Conservation (phyloP, 768 basidiomycete species). For the Hydnomerulius pinastri region DNA sequence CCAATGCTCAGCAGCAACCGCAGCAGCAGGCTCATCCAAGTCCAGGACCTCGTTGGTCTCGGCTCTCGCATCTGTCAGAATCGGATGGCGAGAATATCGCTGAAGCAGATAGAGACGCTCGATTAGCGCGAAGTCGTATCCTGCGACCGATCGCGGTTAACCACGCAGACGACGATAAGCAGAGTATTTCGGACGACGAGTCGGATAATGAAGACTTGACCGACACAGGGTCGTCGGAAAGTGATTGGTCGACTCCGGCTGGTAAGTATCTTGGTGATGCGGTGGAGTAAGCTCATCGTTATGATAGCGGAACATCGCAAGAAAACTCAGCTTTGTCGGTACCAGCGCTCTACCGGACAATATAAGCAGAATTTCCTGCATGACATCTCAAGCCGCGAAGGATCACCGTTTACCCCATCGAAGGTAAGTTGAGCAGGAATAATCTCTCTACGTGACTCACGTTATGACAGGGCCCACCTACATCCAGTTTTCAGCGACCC, state of each 20-base stretch:
- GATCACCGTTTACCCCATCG: slow-evolving; percentile 45
- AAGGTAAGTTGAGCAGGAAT: slow-evolving; percentile 37
- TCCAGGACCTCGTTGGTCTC: slow-evolving; percentile 21
- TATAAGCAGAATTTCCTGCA: slow-evolving; percentile 41
- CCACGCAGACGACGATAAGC: slow-evolving; percentile 43
- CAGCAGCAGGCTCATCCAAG: slow-evolving; percentile 8
- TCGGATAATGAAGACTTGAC: slow-evolving; percentile 76
- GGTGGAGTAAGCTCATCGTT: slow-evolving; percentile 12
- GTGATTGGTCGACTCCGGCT: slow-evolving; percentile 44
- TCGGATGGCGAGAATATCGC: slow-evolving; percentile 65
- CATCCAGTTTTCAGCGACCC: slow-evolving; percentile 9
- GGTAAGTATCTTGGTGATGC: slow-evolving; percentile 12
- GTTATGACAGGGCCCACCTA: slow-evolving; percentile 11
- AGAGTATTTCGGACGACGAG: slow-evolving; percentile 68
- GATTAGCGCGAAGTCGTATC: slow-evolving; percentile 67
- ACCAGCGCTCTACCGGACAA: slow-evolving; percentile 49
- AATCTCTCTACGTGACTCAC: neutral
- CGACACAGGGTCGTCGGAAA: slow-evolving; percentile 42
- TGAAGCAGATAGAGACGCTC: slow-evolving; percentile 70
- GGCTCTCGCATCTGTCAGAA: slow-evolving; percentile 46
- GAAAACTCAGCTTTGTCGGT: slow-evolving; percentile 42
- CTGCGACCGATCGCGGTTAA: slow-evolving; percentile 31
- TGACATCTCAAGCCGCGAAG: slow-evolving; percentile 46
- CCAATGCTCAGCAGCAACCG: slow-evolving; percentile 7
- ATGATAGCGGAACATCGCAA: slow-evolving; percentile 16